Conservation (phyloP, 2,329 filamentous ascomycete species). For the Cadophora luteo-olivacea region DNA sequence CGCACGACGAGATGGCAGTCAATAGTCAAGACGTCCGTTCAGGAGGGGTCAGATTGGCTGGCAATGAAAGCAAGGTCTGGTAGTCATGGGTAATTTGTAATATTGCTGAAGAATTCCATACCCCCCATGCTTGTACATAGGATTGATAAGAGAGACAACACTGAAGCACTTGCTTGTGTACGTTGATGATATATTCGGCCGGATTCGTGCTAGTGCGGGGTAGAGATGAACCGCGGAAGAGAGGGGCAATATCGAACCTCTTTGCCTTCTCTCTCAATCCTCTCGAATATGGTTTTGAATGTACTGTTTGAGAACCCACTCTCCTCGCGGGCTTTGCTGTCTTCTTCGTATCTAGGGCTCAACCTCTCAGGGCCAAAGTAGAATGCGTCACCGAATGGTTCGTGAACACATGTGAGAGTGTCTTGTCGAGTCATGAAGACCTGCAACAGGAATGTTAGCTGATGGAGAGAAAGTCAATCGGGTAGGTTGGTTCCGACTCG, state of each 20-base stretch:
- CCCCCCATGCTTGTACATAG: neutral
- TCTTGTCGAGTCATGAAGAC: conserved; percentile 96
- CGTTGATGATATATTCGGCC: neutral
- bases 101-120: neutral
- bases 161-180: conserved; percentile 8
- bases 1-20: conserved; percentile 15
- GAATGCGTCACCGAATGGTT: conserved; percentile 96
- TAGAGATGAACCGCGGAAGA: neutral
- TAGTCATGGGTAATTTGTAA: conserved; percentile 9
- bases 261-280: conserved; percentile 72
- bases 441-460: conserved; percentile 51
- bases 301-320: conserved; percentile 75
- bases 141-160: neutral
- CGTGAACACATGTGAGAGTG: conserved; percentile 83
- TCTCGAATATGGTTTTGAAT: conserved; percentile 78
- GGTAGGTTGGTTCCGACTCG: conserved; percentile 60
- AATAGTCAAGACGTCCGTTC: neutral
- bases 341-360: conserved; percentile 77
- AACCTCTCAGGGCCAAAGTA: conserved; percentile 94
- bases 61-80: neutral
- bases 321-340: conserved; percentile 59
- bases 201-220: conserved; percentile 9
- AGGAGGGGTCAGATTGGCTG: neutral
- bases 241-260: conserved; percentile 53
- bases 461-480: conserved; percentile 17